phyloP scores from a whole-genome alignment of 2,329 filamentous ascomycete species.

The Colletotrichum acutatum region DNA sequence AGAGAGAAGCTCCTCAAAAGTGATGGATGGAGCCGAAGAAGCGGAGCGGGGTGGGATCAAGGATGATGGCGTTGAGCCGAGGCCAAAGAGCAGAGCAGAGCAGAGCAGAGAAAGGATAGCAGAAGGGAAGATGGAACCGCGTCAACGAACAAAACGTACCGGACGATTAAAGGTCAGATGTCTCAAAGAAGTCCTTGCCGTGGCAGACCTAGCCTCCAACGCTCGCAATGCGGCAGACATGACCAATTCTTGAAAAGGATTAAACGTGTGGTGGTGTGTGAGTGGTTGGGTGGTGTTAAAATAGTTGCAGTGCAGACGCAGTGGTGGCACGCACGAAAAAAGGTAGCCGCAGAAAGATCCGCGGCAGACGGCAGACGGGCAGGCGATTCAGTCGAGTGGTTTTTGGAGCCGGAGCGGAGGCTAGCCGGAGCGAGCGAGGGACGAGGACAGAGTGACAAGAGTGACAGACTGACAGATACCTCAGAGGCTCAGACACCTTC shows the following conservation, averaged over 20 bases:
- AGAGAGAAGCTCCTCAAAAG: not conserved
- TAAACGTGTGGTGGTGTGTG: not conserved
- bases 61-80: conserved; percentile 17
- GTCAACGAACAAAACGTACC: conserved; percentile 12
- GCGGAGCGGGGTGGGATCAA: conserved; percentile 19
- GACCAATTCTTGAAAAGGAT: conserved; percentile 24
- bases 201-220: conserved; percentile 37
- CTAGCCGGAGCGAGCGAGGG: conserved; percentile 9
- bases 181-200: conserved; percentile 23
- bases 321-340: conserved; percentile 19
- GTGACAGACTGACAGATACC: not conserved
- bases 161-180: conserved; percentile 19
- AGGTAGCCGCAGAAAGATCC: conserved; percentile 33
- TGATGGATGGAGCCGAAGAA: conserved; percentile 8
- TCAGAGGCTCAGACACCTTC: too few species aligned
- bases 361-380: conserved; percentile 15
- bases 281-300: conserved; percentile 25
- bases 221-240: conserved; percentile 37
- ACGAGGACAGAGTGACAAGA: too few species aligned
- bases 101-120: not conserved
- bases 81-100: not conserved
- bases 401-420: conserved; percentile 25
- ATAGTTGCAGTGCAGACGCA: conserved; percentile 13
- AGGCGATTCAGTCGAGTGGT: conserved; percentile 7
- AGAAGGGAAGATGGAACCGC: not conserved